phyloP scores from a whole-genome alignment of 139 green algal species.

The Micromonas pusilla region DNA sequence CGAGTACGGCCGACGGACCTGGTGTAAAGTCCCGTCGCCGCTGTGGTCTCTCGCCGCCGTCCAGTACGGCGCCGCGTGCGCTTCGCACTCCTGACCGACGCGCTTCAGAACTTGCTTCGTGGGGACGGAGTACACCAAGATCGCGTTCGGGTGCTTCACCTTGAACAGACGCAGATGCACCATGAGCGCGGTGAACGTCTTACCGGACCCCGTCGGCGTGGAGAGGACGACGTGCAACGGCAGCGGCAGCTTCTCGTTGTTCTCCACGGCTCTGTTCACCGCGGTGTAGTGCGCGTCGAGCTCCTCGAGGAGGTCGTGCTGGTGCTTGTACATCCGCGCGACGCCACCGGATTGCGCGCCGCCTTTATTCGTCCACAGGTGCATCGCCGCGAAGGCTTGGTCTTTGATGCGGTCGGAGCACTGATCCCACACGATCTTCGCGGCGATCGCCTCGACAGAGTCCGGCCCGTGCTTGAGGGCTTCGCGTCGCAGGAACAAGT shows the following conservation, averaged over 20 bases:
- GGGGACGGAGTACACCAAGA: slow-evolving; percentile 49
- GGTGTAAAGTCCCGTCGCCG: slow-evolving; percentile 10
- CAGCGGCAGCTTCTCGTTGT: not conserved
- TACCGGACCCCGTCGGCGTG: slow-evolving; percentile 44
- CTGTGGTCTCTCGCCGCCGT: slow-evolving; percentile 35
- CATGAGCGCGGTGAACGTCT: slow-evolving; percentile 52
- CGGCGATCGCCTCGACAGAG: slow-evolving; percentile 13
- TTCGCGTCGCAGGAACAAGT: slow-evolving; percentile 21
- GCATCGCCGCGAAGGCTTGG: slow-evolving; percentile 21
- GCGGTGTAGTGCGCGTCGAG: slow-evolving; percentile 37
- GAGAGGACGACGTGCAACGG: slow-evolving; percentile 46
- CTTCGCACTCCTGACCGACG: slow-evolving; percentile 49
- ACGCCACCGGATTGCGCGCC: slow-evolving; percentile 18
- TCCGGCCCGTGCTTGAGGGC: slow-evolving; percentile 12
- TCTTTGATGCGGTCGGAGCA: slow-evolving; percentile 12
- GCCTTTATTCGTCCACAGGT: slow-evolving; percentile 27
- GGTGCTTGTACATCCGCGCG: slow-evolving; percentile 37
- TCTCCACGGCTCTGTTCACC: not conserved
- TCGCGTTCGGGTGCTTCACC: slow-evolving; percentile 29
- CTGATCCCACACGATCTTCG: slow-evolving; percentile 13
- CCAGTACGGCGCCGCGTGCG: slow-evolving; percentile 48
- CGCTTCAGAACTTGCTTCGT: slow-evolving; percentile 51
- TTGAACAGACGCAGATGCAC: slow-evolving; percentile 44
- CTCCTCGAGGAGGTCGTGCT: slow-evolving; percentile 44
- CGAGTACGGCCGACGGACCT: slow-evolving; percentile 48